Conservation (phyloP, 2,329 filamentous ascomycete genomes). For the Xylariaceae sp. region DNA sequence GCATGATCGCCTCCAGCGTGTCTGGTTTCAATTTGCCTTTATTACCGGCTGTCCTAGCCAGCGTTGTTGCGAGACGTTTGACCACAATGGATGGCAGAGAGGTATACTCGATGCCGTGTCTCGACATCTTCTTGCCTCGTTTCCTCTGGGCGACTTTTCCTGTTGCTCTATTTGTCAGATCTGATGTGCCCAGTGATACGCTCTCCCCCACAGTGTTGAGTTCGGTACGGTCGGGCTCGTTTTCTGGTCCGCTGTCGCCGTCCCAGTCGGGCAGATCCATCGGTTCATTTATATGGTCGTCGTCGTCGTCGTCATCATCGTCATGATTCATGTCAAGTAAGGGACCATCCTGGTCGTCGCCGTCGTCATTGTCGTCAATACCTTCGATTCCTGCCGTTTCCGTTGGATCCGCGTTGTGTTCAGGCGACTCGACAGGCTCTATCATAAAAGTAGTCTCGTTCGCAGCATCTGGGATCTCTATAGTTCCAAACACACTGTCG, state of each 20-base stretch:
- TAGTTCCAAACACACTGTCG: slow-evolving; percentile 45
- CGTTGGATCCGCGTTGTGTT: slow-evolving; percentile 21
- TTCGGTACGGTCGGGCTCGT: slow-evolving; percentile 14
- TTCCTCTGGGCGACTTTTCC: slow-evolving; percentile 34
- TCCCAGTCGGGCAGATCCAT: slow-evolving; percentile 22
- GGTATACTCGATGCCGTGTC: slow-evolving; percentile 69
- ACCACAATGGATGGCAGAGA: slow-evolving; percentile 68
- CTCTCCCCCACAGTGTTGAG: slow-evolving; percentile 9
- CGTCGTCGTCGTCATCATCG: slow-evolving; percentile 11
- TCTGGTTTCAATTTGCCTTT: slow-evolving; percentile 69
- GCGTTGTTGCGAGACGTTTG: slow-evolving; percentile 66
- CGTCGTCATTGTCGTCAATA: slow-evolving; percentile 5
- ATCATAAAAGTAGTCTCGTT: slow-evolving; percentile 51
- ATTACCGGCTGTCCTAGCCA: slow-evolving; percentile 60
- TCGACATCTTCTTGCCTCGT: slow-evolving; percentile 54
- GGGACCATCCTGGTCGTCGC: background rate
- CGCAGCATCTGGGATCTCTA: slow-evolving; percentile 43
- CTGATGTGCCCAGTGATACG: slow-evolving; percentile 1
- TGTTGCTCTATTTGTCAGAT: slow-evolving; percentile 1
- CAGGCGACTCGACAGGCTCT: slow-evolving; percentile 30
- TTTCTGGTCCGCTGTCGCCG: slow-evolving; percentile 19
- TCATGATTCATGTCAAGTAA: background rate
- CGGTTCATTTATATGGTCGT: slow-evolving; percentile 21
- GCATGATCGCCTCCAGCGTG: slow-evolving; percentile 66
- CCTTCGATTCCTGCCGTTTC: slow-evolving; percentile 17